Evolutionary conservation across 495 filamentous ascomycete species (phyloP).

Genomic region (Neohortaea acidophila): DNA sequence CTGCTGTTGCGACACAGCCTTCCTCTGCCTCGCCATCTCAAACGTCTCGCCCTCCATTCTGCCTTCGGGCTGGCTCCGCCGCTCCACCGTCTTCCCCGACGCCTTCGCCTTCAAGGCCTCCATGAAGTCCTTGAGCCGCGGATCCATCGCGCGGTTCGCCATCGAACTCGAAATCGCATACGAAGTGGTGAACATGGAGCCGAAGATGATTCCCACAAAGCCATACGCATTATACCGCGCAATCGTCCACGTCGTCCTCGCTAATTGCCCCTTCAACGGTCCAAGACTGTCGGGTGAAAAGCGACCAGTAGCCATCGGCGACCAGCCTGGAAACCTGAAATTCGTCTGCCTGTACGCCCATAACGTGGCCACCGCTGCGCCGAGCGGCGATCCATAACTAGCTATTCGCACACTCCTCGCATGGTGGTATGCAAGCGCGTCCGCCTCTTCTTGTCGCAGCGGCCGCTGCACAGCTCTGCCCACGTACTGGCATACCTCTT

Average conservation of each 20-base stretch:
- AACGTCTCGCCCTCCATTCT: conserved; percentile 8
- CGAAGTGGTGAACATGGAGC: conserved; percentile 11
- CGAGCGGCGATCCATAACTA: conserved; percentile 13
- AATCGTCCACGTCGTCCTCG: conserved; percentile 16
- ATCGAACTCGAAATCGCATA: conserved; percentile 8
- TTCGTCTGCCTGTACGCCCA: conserved; percentile 4
- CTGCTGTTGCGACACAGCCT: conserved; percentile 4
- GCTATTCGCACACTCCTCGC: conserved; percentile 6
- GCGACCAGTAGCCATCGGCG: conserved; percentile 15
- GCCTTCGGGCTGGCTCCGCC: conserved; percentile 3
- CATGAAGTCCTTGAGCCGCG: conserved; percentile 18
- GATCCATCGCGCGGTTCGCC: conserved; percentile 13
- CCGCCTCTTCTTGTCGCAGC: conserved; percentile 15
- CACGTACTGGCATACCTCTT: background rate
- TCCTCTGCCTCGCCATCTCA: conserved; percentile 18
- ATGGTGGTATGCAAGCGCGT: conserved; percentile 16
- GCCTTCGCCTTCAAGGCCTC: conserved; percentile 10
- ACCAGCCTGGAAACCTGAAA: conserved; percentile 18
- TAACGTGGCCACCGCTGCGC: conserved; percentile 2
- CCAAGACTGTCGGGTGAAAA: conserved; percentile 15
- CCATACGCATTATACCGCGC: conserved; percentile 7
- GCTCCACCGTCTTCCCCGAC: background rate
- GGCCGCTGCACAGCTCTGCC: conserved; percentile 11
- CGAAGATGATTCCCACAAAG: conserved; percentile 10
- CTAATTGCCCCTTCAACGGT: conserved; percentile 12